Base-by-base conservation (phyloP, 2,329 filamentous ascomycete genomes). In the Cladophialophora chaetospira region DNA sequence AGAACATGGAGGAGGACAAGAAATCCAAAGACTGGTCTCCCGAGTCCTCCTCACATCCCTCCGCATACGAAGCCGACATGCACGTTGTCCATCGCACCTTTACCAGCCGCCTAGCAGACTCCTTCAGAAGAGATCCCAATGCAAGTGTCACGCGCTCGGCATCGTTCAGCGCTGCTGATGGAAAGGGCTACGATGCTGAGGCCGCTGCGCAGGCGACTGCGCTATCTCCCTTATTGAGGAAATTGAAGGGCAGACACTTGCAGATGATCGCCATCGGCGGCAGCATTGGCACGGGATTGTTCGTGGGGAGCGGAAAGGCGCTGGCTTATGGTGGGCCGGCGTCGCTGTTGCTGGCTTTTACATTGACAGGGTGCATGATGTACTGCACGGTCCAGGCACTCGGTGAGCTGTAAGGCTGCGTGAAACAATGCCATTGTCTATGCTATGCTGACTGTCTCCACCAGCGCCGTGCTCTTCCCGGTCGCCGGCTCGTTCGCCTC, bases 341-440 rank as follows among this genome's bases (percentile, higher is more conserved):
- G 1, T 88, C 89, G 0, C 71, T 95, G 19, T 73, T 95, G 21
- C 81, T 95, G 44, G 88, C 88, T n/a, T 95, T 91, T 68, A 73
- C 77, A 57, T 82, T 96, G 59, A 87, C 96, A 61, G 91, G 91
- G 35, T 74, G 84, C 67, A 96, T 97, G 91, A 75, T 97, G 63
- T 97, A 91, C 74, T 94, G 88, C 71, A 96, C 91, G 1, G 88
- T 95, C 28, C 92, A 97, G 69, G 91, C 91, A 0, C 79, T 97
- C 23, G 93, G 93, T 61, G 93, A 97, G 73, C 83, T 97, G 73
- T 51, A 51, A 51, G 35, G 3, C 25, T 25, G 23, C 23, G 8
- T 23, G 6, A 19, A 21, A 44, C 42, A 28, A 44, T 21, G 36
- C 46, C 33, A 40, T n/a, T 17, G n/a, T 17, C 21, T 28, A 19